Conservation (phyloP, 139 green algal genomes). For the Chlorella sp. region DNA sequence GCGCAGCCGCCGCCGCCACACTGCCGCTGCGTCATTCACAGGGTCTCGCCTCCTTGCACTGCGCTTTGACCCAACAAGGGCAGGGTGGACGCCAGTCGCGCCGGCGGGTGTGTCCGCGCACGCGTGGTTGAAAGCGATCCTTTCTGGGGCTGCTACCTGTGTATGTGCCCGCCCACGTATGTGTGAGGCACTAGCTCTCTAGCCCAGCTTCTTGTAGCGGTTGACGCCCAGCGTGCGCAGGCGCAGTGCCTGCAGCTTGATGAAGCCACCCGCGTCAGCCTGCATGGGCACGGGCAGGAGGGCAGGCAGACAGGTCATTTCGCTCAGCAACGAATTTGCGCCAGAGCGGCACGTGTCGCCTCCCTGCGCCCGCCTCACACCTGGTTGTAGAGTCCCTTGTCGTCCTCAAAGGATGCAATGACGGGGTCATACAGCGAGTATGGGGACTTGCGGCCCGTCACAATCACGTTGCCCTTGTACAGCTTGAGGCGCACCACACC, state of each 20-base stretch:
- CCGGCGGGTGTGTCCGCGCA: too few relatives aligned
- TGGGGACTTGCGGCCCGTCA: slow-evolving; percentile 52
- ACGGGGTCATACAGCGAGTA: slow-evolving; percentile 70
- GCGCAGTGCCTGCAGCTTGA: slow-evolving; percentile 78
- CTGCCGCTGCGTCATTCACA: too few relatives aligned
- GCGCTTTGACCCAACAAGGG: too few relatives aligned
- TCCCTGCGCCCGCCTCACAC: not conserved
- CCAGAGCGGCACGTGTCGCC: too few relatives aligned
- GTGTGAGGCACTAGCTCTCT: not conserved
- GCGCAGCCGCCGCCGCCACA: too few relatives aligned
- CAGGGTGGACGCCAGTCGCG: too few relatives aligned
- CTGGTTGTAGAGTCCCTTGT: slow-evolving; percentile 86
- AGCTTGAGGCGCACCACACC: slow-evolving; percentile 88
- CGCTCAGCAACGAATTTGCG: too few relatives aligned
- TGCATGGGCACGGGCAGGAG: too few relatives aligned
- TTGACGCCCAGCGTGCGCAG: slow-evolving; percentile 74
- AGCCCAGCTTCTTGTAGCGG: slow-evolving; percentile 46
- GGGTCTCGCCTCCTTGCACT: too few relatives aligned
- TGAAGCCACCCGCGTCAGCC: slow-evolving; percentile 87
- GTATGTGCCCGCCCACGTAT: not conserved
- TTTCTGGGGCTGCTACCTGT: not conserved
- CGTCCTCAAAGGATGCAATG: slow-evolving; percentile 95
- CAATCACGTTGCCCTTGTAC: slow-evolving; percentile 77
- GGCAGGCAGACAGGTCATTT: too few relatives aligned
- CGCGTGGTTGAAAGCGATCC: too few relatives aligned